These are phyloP conservation scores for Alternaria angustiovoidea DNA, from an alignment of 2,329 filamentous ascomycete genomes.

Conservation along the genomic window DNA sequence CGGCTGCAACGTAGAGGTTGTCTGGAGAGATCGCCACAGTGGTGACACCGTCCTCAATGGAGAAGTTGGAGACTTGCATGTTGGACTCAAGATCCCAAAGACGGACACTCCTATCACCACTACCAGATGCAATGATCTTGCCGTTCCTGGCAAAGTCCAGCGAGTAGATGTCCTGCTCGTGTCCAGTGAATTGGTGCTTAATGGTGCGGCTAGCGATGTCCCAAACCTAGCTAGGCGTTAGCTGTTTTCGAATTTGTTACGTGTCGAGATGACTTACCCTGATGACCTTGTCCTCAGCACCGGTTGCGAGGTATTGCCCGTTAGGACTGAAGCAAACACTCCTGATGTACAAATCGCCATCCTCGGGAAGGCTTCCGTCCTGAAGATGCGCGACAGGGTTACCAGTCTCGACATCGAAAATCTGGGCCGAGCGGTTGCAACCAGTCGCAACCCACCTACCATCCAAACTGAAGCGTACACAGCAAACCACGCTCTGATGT, in stretches of 20 bases:
- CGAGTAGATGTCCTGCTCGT: slow-evolving; percentile 98
- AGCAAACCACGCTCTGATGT: slow-evolving; percentile 97
- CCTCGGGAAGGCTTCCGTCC: slow-evolving; percentile 85
- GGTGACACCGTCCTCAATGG: slow-evolving; percentile 95
- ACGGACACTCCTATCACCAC: slow-evolving; percentile 91
- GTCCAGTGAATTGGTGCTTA: slow-evolving; percentile 91
- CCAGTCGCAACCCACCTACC: slow-evolving; percentile 96
- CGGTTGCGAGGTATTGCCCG: slow-evolving; percentile 90
- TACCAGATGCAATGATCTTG: slow-evolving; percentile 92
- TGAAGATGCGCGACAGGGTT: slow-evolving; percentile 89
- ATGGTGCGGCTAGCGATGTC: slow-evolving; percentile 86
- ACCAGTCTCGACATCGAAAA: slow-evolving; percentile 90
- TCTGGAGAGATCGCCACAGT: slow-evolving; percentile 97
- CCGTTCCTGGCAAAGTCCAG: slow-evolving; percentile 94
- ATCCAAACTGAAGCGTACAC: slow-evolving; percentile 94
- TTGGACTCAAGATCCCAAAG: slow-evolving; percentile 94
- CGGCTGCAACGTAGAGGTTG: slow-evolving; percentile 91
- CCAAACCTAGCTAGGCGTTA: slow-evolving; percentile 73
- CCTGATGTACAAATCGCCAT: slow-evolving; percentile 93
- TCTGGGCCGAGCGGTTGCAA: slow-evolving; percentile 98
- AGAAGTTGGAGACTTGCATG: slow-evolving; percentile 81
- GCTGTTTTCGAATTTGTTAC: slow-evolving; percentile 4
- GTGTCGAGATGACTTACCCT: slow-evolving; percentile 67
- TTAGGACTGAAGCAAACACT: slow-evolving; percentile 99
- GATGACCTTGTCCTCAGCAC: slow-evolving; percentile 97